Evolutionary conservation across 192 early-diverging fungal species (phyloP).

Genomic region (Coemansia sp.): DNA sequence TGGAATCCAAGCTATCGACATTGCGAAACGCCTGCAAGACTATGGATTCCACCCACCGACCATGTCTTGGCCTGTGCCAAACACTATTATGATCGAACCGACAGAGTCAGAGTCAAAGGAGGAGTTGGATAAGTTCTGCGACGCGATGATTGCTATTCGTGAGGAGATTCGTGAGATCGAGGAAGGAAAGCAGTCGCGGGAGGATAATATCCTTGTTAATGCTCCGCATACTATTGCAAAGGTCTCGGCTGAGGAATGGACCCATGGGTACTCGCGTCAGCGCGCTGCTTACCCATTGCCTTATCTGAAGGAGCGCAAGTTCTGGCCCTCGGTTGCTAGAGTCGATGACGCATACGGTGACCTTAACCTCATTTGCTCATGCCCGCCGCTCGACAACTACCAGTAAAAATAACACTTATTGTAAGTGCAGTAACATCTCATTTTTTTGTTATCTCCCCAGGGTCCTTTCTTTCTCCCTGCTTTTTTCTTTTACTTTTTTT

Average conservation of each 20-base stretch:
- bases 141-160: conserved; percentile 97
- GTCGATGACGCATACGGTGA: conserved; percentile 97
- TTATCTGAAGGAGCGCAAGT: conserved; percentile 85
- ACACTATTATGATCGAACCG: conserved; percentile 99
- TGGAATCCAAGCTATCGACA: conserved; percentile 91
- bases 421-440: conserved; percentile 16
- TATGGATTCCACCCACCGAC: conserved; percentile 99
- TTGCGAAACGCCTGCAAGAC: conserved; percentile 99
- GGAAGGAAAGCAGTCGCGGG: conserved; percentile 81
- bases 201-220: conserved; percentile 85
- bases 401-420: conserved; percentile 21
- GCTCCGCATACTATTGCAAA: conserved; percentile 86
- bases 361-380: conserved; percentile 91
- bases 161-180: conserved; percentile 88
- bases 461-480: not conserved
- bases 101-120: conserved; percentile 94
- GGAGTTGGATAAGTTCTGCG: conserved; percentile 97
- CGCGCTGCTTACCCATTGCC: conserved; percentile 90
- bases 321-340: conserved; percentile 94
- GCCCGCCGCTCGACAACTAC: conserved; percentile 90
- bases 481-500: not conserved
- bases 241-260: conserved; percentile 83
- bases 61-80: conserved; percentile 99
- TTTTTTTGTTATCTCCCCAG: not conserved
- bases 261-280: conserved; percentile 82